Percentiles rank a stretch among this genome's conserved stretches.
phyloP scores from a whole-genome alignment of 768 basidiomycete species.

The Trametes punicea region DNA sequence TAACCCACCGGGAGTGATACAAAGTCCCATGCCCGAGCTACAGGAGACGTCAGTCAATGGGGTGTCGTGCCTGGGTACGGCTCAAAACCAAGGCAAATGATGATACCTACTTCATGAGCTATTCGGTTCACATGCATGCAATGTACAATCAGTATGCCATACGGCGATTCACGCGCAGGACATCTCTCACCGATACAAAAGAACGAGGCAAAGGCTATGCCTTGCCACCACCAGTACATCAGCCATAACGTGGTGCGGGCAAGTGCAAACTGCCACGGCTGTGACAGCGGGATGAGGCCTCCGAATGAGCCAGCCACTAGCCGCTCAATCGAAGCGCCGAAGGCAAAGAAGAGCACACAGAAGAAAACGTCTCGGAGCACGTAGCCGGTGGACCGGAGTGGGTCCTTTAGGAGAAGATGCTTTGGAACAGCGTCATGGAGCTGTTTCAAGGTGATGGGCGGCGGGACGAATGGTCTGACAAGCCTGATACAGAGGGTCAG shows the following conservation, averaged over 20 bases:
- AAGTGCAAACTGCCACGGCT: constrained; percentile 30
- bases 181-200: constrained; percentile 46
- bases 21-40: constrained; percentile 31
- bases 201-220: constrained; percentile 48
- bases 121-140: neutral
- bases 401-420: constrained; percentile 44
- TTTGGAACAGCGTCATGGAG: constrained; percentile 56
- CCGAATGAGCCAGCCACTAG: constrained; percentile 38
- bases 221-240: constrained; percentile 49
- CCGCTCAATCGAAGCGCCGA: constrained; percentile 42
- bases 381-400: constrained; percentile 40
- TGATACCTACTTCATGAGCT: constrained; percentile 24
- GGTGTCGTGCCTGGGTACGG: constrained; percentile 4
- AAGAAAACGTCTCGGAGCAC: constrained; percentile 44
- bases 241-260: constrained; percentile 41
- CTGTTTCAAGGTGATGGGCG: constrained; percentile 48
- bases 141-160: neutral
- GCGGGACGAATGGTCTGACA: constrained; percentile 46
- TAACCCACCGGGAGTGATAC: constrained; percentile 24
- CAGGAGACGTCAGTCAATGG: neutral
- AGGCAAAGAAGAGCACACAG: constrained; percentile 40
- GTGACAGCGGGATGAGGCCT: constrained; percentile 33
- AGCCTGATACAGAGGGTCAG: constrained; percentile 30
- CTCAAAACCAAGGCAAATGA: constrained; percentile 2
- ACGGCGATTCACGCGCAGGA: neutral